A percentile compares a stretch with the other conserved stretches of the same genome.
Conservation (phyloP, 176 grass and related monocot genomes). For the Panicum miliaceum region DNA sequence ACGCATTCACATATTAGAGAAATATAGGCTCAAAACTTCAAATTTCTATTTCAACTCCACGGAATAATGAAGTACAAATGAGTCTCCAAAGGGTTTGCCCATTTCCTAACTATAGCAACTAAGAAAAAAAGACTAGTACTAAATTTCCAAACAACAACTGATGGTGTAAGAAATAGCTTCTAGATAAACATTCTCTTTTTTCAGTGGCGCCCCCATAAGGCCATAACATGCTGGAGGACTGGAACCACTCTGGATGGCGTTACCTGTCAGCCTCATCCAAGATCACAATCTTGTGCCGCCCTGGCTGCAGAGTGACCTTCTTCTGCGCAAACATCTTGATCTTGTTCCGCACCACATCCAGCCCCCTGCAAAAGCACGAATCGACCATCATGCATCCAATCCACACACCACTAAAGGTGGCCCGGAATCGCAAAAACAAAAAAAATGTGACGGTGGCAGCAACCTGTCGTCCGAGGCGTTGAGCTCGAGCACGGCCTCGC, state of each 20-base stretch:
- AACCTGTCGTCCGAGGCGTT: constrained; percentile 97
- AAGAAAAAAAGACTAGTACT: background rate
- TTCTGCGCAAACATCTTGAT: constrained; percentile 99
- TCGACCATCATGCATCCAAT: background rate
- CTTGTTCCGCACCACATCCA: constrained; percentile 97
- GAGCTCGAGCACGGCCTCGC: constrained; percentile 89
- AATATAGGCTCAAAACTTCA: background rate
- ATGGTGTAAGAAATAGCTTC: constrained; percentile 2
- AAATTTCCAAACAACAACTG: background rate
- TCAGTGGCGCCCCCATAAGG: background rate
- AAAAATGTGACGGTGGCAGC: background rate
- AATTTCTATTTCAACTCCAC: background rate
- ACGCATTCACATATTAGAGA: background rate
- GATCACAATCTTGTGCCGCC: constrained; percentile 87
- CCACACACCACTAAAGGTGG: background rate
- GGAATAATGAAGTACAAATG: constrained; percentile 1
- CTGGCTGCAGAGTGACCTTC: constrained; percentile 87
- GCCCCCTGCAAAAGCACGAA: constrained; percentile 60
- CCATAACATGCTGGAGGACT: background rate
- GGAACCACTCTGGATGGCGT: background rate
- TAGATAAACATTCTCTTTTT: background rate
- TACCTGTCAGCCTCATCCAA: constrained; percentile 98
- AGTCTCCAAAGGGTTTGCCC: background rate
- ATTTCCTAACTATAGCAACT: background rate
- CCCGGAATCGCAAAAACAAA: background rate